Conservation (phyloP, 2,329 filamentous ascomycete genomes). For the Aspergillus fumigatiaffinis region DNA sequence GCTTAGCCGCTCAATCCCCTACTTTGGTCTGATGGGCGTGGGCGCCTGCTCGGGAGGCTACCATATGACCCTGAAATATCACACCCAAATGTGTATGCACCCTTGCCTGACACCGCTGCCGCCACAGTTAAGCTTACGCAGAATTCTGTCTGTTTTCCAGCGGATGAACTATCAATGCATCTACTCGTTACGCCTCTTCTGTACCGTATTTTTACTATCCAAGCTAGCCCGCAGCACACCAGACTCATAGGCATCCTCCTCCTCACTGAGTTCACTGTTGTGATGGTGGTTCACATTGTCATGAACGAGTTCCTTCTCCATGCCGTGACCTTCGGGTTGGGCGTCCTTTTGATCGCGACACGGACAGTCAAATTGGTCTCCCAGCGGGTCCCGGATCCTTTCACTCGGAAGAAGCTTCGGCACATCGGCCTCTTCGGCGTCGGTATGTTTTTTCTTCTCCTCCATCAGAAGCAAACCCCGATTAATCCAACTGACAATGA, state of each 20-base stretch:
- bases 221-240: conserved; percentile 21
- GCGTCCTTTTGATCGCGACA: conserved; percentile 33
- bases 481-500: background rate
- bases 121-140: background rate
- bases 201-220: conserved; percentile 39
- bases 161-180: conserved; percentile 43
- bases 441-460: conserved; percentile 14
- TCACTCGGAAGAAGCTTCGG: conserved; percentile 16
- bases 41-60: conserved; percentile 27
- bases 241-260: conserved; percentile 19
- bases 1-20: conserved; percentile 30
- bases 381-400: conserved; percentile 27
- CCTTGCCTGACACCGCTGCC: background rate
- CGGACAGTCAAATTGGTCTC: conserved; percentile 29
- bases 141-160: conserved; percentile 11
- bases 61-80: conserved; percentile 31
- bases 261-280: conserved; percentile 20
- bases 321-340: conserved; percentile 33
- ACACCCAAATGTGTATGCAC: conserved; percentile 30
- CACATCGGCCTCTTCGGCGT: conserved; percentile 20
- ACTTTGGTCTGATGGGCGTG: conserved; percentile 37
- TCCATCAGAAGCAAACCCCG: background rate
- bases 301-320: conserved; percentile 44
- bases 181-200: conserved; percentile 41
- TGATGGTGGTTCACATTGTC: conserved; percentile 42